These are phyloP conservation scores for Lentinula boryana DNA, from an alignment of 768 basidiomycete species.

Conservation along the genomic window DNA sequence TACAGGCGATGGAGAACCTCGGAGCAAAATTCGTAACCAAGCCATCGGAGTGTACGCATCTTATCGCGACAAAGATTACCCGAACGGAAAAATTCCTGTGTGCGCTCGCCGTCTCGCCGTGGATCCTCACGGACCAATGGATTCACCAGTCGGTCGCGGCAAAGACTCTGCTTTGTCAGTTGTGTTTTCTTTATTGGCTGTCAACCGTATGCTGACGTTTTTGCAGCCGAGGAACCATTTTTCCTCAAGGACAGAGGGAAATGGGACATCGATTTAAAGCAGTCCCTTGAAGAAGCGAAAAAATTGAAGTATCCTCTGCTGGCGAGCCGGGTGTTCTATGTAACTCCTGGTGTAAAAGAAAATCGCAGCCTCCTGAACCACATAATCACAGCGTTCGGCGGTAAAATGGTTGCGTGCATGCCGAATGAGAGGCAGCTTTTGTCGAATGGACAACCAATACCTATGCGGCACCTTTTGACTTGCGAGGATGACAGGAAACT, in stretches of 20 bases:
- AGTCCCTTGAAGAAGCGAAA: constrained; percentile 57
- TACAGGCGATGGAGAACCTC: constrained; percentile 54
- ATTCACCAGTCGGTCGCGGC: constrained; percentile 50
- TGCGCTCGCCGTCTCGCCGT: constrained; percentile 59
- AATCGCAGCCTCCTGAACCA: constrained; percentile 59
- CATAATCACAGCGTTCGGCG: constrained; percentile 66
- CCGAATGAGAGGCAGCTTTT: constrained; percentile 25
- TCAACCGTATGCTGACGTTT: not conserved
- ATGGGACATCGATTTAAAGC: constrained; percentile 56
- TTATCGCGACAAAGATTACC: constrained; percentile 61
- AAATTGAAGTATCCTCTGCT: constrained; percentile 50
- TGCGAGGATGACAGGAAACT: constrained; percentile 55
- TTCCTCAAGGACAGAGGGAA: constrained; percentile 54
- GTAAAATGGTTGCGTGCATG: constrained; percentile 35
- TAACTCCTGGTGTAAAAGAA: constrained; percentile 60
- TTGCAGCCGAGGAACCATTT: constrained; percentile 58
- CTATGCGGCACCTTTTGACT: constrained; percentile 48
- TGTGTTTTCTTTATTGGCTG: not conserved
- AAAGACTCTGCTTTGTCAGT: constrained; percentile 60
- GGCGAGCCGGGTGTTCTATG: constrained; percentile 62
- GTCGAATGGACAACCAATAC: not conserved
- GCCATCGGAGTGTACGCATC: constrained; percentile 70
- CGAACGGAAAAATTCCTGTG: constrained; percentile 88
- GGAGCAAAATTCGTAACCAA: constrained; percentile 62
- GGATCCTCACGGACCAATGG: constrained; percentile 67